Percentiles rank a stretch among this genome's conserved stretches.
Evolutionary conservation across 495 filamentous ascomycete species (phyloP).

Genomic region (Geopyxis carbonaria): DNA sequence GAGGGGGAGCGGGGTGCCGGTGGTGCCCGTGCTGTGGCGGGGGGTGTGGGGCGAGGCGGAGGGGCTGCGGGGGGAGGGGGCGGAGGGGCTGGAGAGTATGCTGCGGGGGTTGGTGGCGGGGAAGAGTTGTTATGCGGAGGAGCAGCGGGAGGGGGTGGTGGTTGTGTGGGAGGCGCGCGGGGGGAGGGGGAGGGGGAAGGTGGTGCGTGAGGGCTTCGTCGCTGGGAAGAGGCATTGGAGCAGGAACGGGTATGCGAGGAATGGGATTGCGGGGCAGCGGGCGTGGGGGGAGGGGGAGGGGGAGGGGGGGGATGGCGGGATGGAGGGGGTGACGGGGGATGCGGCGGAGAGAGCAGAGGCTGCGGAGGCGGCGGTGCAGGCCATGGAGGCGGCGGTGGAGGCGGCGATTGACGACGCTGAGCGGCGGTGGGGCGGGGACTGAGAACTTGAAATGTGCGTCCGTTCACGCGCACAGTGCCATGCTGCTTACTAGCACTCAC

Average conservation of each 20-base stretch:
- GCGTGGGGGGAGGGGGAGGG: no score
- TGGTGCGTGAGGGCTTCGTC: conserved; percentile 28
- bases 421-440: no score
- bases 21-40: conserved; percentile 11
- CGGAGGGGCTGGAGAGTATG: conserved; percentile 5
- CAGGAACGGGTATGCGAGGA: conserved; percentile 19
- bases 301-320: no score
- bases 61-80: conserved; percentile 8
- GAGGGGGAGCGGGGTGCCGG: conserved; percentile 1
- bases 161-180: conserved; percentile 8
- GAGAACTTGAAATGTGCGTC: no score
- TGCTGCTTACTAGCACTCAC: no score
- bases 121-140: conserved; percentile 7
- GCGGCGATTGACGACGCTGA: no score
- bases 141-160: conserved; percentile 10
- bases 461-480: no score
- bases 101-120: conserved; percentile 8
- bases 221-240: conserved; percentile 14
- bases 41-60: conserved; percentile 7
- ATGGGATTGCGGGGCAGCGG: no score
- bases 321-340: no score
- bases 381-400: no score
- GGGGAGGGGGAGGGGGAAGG: conserved; percentile 16
- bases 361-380: no score
- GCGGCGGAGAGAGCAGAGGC: no score